These are phyloP conservation scores for Nemania serpens DNA, from an alignment of 2,329 filamentous ascomycete species.

Conservation along the genomic window DNA sequence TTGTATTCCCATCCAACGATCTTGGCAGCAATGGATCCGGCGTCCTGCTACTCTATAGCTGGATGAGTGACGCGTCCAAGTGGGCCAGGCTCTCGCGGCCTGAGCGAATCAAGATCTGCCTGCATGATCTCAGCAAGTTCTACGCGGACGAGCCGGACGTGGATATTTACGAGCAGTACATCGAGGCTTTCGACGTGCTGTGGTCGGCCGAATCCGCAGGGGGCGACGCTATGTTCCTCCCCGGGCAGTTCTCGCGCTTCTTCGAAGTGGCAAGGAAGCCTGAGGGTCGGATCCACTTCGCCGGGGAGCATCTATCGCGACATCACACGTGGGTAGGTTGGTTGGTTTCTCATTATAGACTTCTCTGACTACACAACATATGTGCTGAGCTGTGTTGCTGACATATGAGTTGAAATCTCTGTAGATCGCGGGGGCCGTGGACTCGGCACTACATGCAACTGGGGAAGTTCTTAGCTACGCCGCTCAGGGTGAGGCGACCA, in stretches of 20 bases:
- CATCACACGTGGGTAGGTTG: constrained; percentile 22
- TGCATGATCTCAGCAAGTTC: constrained; percentile 21
- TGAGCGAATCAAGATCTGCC: constrained; percentile 18
- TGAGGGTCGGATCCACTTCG: constrained; percentile 18
- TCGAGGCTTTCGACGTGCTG: constrained; percentile 24
- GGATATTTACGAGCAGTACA: constrained; percentile 23
- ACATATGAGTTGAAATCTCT: not conserved
- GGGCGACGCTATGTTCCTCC: constrained; percentile 25
- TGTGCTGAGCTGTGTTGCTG: not conserved
- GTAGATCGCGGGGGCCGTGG: constrained; percentile 11
- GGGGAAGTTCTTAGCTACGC: not conserved
- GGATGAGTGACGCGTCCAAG: constrained; percentile 25
- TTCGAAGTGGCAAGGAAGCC: constrained; percentile 9
- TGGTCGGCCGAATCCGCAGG: constrained; percentile 16
- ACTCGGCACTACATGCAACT: constrained; percentile 9
- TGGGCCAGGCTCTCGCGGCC: constrained; percentile 11
- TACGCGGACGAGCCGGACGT: constrained; percentile 14
- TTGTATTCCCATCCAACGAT: constrained; percentile 26
- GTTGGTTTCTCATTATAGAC: not conserved
- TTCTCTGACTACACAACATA: no score
- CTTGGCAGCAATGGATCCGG: constrained; percentile 17
- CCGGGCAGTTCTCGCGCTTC: constrained; percentile 18
- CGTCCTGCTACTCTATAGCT: constrained; percentile 21
- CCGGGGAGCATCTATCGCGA: constrained; percentile 19
- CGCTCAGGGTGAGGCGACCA: not conserved